Base-by-base conservation (phyloP, 1,139 yeast genomes). In the Schwanniomyces etchellsii region DNA sequence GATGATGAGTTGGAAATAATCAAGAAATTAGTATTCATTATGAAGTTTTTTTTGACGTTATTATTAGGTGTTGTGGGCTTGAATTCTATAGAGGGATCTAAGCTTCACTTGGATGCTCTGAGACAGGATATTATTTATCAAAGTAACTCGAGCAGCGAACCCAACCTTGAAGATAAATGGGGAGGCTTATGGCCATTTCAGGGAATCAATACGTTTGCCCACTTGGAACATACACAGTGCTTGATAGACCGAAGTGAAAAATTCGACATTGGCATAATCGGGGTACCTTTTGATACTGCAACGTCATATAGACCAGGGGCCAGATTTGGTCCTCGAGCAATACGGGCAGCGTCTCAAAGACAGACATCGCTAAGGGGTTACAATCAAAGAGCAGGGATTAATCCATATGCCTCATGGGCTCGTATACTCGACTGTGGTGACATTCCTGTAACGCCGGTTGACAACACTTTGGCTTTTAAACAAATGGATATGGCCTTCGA, bases 261-360 rank as follows among this genome's bases (percentile, higher is more conserved):
- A 1, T 81, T 66, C 43, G 93, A 82, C 44, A 67, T 82, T 32
- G 93, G 78, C 1, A 45, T 82, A 14, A 66, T 82, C 37, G 91
- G 91, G 6, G 82, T 79, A 4, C 91, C 91, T 1, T 81, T 81
- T 45, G 91, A 81, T 45, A 81, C 89, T 3, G 88, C 86, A 0
- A 76, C 76, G 0, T 73, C 85, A 2, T 81, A 77, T 49, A 62
- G 89, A 36, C 73, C 85, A 0, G 89, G 91, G 13, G 88, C 93
- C 4, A 60, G 93, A 35, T 82, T 82, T 52, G 93, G 93, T 1
- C 93, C 93, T 3, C 60, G 83, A 30, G 84, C 86, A 3, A 77
- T 82, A 30, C 61, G 93, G 36, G 62, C 71, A 4, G 88, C 86
- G 2, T 79, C 88, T 2, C 85, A 78, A 55, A 67, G 93, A 46